Base-by-base conservation (phyloP, 108 stramenopile species). In the Schizochytrium sp. region DNA sequence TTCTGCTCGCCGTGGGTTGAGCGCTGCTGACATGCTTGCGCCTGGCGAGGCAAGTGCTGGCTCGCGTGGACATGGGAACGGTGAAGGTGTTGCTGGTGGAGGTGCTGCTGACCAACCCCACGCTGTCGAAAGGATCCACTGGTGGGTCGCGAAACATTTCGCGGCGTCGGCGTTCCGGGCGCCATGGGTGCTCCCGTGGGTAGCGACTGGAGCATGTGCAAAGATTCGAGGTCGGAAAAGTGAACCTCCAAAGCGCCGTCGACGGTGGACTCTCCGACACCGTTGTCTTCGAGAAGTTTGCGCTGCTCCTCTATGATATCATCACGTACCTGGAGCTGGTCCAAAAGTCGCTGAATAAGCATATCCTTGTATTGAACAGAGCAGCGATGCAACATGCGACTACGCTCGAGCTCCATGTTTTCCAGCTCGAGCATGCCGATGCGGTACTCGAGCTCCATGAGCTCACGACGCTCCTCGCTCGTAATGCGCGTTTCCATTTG, bases 381-480 rank as follows among this genome's bases (percentile, higher is more conserved):
- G 88, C 60, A 45, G 72, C 88, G 92, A 60, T 94, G 93, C 59
- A 94, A 89, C 14, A 93, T 92, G 47, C 92, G 60, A 18, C 90
- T 88, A 45, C 92, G 93, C 76, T 94, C 93, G n/a, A 92, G 90
- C 87, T 93, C 93, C 93, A 94, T 94, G 58, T 94, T 94, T 55
- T 94, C 93, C 51, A 94, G 89, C 90, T 94, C 94, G 6, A 94
- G 92, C 91, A 92, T 90, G 34, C 93, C 94, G 21, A 94, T 92
- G 44, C 87, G 90, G 45, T 94, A 93, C 87, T 94, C 93, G 57
- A 94, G 91, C 58, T 83, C 92, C 92, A 93, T 91, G n/a, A 93
- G 69, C 58, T 94, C 92, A 21, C 90, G 34, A 25, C 93, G 60
- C 28, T 93, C 93, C 59, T 94, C 92, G 4, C 72, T 87, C 12